Conservation (phyloP, 257 asterid species). For the Primulina eburnea region DNA sequence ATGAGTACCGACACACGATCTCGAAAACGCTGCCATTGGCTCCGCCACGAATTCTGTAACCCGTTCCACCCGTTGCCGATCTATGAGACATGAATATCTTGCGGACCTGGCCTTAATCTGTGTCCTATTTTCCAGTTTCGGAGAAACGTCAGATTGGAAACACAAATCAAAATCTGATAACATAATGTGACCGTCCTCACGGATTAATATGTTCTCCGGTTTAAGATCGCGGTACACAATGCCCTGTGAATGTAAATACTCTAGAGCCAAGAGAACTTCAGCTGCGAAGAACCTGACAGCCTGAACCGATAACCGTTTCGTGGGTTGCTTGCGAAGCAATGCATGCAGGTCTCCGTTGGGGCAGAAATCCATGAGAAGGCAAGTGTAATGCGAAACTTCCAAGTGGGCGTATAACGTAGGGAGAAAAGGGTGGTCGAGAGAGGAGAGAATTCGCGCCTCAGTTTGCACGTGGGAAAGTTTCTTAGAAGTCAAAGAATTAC, state of each 20-base stretch:
- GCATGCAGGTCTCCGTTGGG: constrained; percentile 83
- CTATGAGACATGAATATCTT: constrained; percentile 21
- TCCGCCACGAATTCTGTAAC: constrained; percentile 75
- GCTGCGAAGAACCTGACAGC: constrained; percentile 76
- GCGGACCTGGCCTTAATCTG: constrained; percentile 17
- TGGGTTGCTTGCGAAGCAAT: constrained; percentile 65
- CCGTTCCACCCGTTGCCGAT: constrained; percentile 35
- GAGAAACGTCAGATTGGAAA: constrained; percentile 48
- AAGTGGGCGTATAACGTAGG: constrained; percentile 82
- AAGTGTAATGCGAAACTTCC: constrained; percentile 78
- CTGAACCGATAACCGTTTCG: constrained; percentile 42
- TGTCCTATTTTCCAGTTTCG: constrained; percentile 41
- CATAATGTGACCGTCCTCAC: constrained; percentile 85
- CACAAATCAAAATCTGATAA: constrained; percentile 80
- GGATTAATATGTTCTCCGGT: constrained; percentile 73
- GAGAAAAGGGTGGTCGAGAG: constrained; percentile 76
- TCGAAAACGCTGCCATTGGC: constrained; percentile 74
- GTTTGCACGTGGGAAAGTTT: constrained; percentile 72
- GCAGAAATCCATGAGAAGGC: constrained; percentile 74
- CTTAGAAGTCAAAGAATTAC: constrained; percentile 51
- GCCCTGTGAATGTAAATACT: constrained; percentile 72
- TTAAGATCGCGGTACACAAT: constrained; percentile 80
- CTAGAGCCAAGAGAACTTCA: constrained; percentile 67
- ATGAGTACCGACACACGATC: constrained; percentile 85
- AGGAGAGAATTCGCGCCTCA: constrained; percentile 68